Percentiles rank a stretch among this genome's conserved stretches.
These are phyloP conservation scores for Clitopilus hobsonii DNA, from an alignment of 768 basidiomycete genomes.

Conservation along the genomic window DNA sequence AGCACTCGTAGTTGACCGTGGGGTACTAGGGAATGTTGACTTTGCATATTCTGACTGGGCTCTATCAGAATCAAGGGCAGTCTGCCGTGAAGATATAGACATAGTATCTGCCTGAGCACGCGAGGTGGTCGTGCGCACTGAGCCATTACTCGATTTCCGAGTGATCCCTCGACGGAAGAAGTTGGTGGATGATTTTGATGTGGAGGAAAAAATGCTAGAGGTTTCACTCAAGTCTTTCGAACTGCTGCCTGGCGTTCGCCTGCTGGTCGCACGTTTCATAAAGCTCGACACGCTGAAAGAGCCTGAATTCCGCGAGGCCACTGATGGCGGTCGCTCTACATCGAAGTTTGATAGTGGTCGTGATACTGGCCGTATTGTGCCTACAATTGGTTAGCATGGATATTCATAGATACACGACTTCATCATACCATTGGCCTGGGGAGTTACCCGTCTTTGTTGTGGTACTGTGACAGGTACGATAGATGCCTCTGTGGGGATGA, in stretches of 20 bases:
- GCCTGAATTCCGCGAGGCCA: conserved; percentile 48
- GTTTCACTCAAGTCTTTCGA: conserved; percentile 45
- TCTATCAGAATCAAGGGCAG: conserved; percentile 20
- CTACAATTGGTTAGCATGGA: background rate
- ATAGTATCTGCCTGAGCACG: conserved; percentile 30
- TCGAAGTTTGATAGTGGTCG: conserved; percentile 37
- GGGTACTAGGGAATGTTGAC: conserved; percentile 26
- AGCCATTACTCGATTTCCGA: conserved; percentile 46
- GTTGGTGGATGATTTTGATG: conserved; percentile 33
- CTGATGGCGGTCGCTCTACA: conserved; percentile 44
- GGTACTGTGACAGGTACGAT: conserved; percentile 49
- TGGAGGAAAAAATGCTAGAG: conserved; percentile 38
- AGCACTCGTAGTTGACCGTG: conserved; percentile 39
- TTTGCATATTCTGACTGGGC: conserved; percentile 21
- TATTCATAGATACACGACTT: background rate
- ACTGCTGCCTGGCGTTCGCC: conserved; percentile 22
- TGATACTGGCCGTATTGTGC: conserved; percentile 19
- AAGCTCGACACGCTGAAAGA: conserved; percentile 47
- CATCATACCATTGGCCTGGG: background rate
- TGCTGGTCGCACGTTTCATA: conserved; percentile 43
- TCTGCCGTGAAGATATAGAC: conserved; percentile 41
- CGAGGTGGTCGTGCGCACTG: conserved; percentile 40
- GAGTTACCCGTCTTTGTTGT: conserved; percentile 21
- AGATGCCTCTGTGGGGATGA: conserved; percentile 58
- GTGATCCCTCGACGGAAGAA: conserved; percentile 36